A percentile compares a stretch with the other conserved stretches of the same genome.
Conservation (phyloP, 345 rosid species). For the Pelargonium nanum region DNA sequence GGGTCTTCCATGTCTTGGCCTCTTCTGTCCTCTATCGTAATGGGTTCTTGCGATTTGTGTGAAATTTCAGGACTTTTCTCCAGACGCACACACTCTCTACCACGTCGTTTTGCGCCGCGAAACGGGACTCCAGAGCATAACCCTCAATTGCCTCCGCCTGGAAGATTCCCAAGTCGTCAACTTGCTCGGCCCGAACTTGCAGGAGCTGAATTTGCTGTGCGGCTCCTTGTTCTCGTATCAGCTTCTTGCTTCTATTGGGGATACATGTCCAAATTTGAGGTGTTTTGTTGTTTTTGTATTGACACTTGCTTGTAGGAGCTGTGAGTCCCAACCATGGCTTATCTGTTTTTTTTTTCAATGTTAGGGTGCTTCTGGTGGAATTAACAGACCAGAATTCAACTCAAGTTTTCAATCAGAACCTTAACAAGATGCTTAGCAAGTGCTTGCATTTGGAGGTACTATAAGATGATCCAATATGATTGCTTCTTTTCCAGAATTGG, state of each 20-base stretch:
- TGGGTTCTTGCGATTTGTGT: neutral
- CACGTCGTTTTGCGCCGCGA: slow-evolving; percentile 24
- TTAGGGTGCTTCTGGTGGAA: slow-evolving; percentile 41
- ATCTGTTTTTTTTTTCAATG: slow-evolving; percentile 1
- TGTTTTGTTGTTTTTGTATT: slow-evolving; percentile 5
- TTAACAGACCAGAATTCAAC: slow-evolving; percentile 25
- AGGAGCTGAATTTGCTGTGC: slow-evolving; percentile 36
- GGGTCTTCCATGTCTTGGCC: neutral
- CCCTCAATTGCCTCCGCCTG: slow-evolving; percentile 48
- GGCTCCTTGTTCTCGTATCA: slow-evolving; percentile 26
- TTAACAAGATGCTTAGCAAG: slow-evolving; percentile 26
- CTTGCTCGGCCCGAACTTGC: slow-evolving; percentile 26
- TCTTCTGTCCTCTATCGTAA: neutral
- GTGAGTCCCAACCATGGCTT: neutral
- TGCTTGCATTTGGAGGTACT: slow-evolving; percentile 51
- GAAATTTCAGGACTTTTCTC: slow-evolving; percentile 25
- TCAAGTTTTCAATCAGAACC: slow-evolving; percentile 15
- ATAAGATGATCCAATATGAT: too few species aligned
- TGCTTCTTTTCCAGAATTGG: neutral
- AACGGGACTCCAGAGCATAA: slow-evolving; percentile 17
- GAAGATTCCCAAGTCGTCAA: slow-evolving; percentile 14
- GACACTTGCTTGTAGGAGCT: neutral
- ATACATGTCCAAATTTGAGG: slow-evolving; percentile 49
- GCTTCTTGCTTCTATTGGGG: slow-evolving; percentile 30
- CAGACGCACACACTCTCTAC: slow-evolving; percentile 28